Conservation (phyloP, 306 rosid genomes). For the Quillaja saponaria region DNA sequence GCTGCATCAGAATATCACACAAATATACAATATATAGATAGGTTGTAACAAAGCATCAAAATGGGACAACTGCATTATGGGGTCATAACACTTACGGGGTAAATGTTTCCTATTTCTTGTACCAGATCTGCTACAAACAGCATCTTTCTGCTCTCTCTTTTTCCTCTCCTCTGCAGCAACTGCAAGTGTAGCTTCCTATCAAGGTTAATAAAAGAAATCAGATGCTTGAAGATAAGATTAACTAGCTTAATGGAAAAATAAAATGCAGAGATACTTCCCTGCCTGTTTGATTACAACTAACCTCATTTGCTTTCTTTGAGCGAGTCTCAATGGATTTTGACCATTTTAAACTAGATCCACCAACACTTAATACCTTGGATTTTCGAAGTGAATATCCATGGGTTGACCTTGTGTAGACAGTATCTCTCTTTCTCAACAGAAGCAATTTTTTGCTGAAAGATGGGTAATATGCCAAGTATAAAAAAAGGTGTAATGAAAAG, state of each 20-base stretch:
- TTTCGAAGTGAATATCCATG: constrained; percentile 89
- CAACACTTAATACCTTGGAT: constrained; percentile 90
- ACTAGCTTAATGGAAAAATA: constrained; percentile 11
- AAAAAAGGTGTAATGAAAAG: background rate
- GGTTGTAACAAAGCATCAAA: constrained; percentile 12
- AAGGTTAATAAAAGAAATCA: too few relatives aligned
- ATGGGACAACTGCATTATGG: constrained; percentile 20
- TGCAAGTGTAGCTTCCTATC: constrained; percentile 91
- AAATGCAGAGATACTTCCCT: constrained; percentile 8
- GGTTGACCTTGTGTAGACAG: constrained; percentile 82
- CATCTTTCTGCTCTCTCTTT: constrained; percentile 73
- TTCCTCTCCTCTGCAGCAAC: constrained; percentile 92
- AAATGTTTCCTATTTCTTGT: constrained; percentile 59
- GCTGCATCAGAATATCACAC: constrained; percentile 39
- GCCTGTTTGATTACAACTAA: too few relatives aligned
- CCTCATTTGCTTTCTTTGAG: constrained; percentile 94
- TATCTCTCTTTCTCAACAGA: constrained; percentile 77
- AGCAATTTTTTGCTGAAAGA: constrained; percentile 76
- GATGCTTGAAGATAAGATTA: constrained; percentile 24
- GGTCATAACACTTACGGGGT: constrained; percentile 48
- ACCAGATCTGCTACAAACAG: constrained; percentile 45
- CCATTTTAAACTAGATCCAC: constrained; percentile 96
- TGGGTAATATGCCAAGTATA: constrained; percentile 32
- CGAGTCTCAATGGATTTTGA: constrained; percentile 90
- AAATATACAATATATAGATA: constrained; percentile 11